Conservation (phyloP, 805 yeast genomes). For the Metschnikowia vanudenii region DNA sequence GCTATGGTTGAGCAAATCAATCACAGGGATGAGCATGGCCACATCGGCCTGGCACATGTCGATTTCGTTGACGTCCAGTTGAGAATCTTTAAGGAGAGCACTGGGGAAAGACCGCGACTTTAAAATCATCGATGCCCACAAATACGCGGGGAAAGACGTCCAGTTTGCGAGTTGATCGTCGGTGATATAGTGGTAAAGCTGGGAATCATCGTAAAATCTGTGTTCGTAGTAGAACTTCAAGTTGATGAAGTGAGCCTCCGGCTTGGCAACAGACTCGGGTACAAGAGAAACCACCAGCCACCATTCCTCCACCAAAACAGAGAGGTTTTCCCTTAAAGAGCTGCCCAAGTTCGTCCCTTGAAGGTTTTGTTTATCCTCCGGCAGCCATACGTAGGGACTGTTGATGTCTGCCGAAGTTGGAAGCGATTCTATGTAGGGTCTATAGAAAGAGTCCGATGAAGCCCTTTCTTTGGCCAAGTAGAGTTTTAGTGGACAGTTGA, state of each 20-base stretch:
- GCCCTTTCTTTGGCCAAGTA: conserved; percentile 33
- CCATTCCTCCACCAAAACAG: conserved; percentile 62
- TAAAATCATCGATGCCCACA: conserved; percentile 74
- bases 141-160: conserved; percentile 64
- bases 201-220: conserved; percentile 39
- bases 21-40: conserved; percentile 73
- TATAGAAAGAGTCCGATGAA: conserved; percentile 21
- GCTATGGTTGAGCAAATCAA: conserved; percentile 77
- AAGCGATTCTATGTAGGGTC: conserved; percentile 31
- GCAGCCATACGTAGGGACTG: conserved; percentile 69
- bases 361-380: conserved; percentile 48
- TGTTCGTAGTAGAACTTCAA: conserved; percentile 45
- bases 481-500: conserved; percentile 36
- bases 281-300: conserved; percentile 33
- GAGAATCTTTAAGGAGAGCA: conserved; percentile 46
- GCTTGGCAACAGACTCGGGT: conserved; percentile 31
- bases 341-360: conserved; percentile 70
- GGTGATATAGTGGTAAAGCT: conserved; percentile 27
- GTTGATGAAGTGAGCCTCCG: conserved; percentile 36
- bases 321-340: conserved; percentile 48
- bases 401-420: conserved; percentile 42
- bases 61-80: conserved; percentile 21
- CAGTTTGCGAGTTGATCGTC: conserved; percentile 40
- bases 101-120: conserved; percentile 82
- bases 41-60: conserved; percentile 33